A percentile compares a stretch with the other conserved stretches of the same genome.
Evolutionary conservation across 306 rosid genomes (phyloP).

Genomic region (Chamaecrista fasciculata): DNA sequence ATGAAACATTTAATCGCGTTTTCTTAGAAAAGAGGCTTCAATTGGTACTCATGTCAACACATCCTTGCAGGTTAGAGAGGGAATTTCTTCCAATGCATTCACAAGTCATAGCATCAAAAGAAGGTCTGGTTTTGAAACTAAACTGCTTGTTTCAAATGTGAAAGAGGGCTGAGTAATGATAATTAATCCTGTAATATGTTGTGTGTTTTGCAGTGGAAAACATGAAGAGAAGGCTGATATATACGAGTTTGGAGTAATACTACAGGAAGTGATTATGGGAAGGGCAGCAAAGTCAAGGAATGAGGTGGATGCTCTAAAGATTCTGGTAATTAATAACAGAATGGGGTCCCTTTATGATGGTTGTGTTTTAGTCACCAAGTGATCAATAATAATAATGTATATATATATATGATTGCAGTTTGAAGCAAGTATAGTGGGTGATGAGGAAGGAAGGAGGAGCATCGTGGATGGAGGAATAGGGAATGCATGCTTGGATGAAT

Average conservation of each 20-base stretch:
- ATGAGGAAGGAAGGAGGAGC: slow-evolving; percentile 60
- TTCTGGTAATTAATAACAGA: slow-evolving; percentile 58
- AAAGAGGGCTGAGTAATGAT: background rate
- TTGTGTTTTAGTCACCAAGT: no score
- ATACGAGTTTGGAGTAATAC: slow-evolving; percentile 72
- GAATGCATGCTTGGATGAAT: slow-evolving; percentile 62
- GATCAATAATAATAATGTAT: no score
- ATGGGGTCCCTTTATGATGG: no score
- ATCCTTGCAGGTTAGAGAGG: slow-evolving; percentile 51
- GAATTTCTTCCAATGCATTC: slow-evolving; percentile 43
- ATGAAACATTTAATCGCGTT: slow-evolving; percentile 1
- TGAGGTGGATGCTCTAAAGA: slow-evolving; percentile 49
- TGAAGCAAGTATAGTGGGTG: slow-evolving; percentile 60
- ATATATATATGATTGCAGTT: no score
- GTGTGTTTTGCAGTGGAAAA: slow-evolving; percentile 42
- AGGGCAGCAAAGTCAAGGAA: slow-evolving; percentile 54
- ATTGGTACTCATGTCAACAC: slow-evolving; percentile 24
- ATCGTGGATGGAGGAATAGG: slow-evolving; percentile 61
- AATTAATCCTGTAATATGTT: background rate
- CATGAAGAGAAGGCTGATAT: slow-evolving; percentile 58
- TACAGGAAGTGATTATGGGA: slow-evolving; percentile 81
- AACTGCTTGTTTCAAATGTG: background rate
- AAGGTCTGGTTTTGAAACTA: slow-evolving; percentile 36
- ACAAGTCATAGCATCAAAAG: slow-evolving; percentile 28
- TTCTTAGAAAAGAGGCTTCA: slow-evolving; percentile 16